These are phyloP conservation scores for Rheum nobile DNA, from an alignment of 148 eudicot species.

Conservation along the genomic window DNA sequence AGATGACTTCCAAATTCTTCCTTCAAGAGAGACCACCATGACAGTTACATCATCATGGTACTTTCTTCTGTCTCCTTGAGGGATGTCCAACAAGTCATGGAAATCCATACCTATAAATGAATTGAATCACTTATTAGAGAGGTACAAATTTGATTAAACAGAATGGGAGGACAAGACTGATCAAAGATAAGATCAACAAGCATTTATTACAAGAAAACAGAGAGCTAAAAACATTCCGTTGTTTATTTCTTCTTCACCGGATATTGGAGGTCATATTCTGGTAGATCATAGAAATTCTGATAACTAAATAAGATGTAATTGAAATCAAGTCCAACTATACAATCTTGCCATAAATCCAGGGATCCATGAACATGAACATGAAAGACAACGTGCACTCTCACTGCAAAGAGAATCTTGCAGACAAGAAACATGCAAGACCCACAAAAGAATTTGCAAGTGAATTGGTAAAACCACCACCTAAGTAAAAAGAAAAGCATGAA, in stretches of 20 bases:
- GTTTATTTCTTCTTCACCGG: not conserved
- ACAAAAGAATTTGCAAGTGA: no score
- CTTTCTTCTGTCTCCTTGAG: constrained; percentile 91
- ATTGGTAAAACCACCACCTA: not conserved
- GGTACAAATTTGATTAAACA: not conserved
- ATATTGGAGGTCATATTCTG: not conserved
- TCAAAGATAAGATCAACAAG: not conserved
- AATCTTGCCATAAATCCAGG: not conserved
- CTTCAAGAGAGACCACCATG: constrained; percentile 93
- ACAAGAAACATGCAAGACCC: not conserved
- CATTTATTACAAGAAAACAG: not conserved
- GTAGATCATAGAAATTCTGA: not conserved
- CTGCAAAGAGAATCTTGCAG: not conserved
- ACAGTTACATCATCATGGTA: constrained; percentile 97
- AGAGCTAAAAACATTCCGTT: not conserved
- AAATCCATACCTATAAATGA: constrained; percentile 69
- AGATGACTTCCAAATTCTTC: constrained; percentile 96
- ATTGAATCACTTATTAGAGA: not conserved
- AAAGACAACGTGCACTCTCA: not conserved
- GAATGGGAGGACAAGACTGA: not conserved
- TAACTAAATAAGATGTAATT: not conserved
- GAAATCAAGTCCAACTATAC: not conserved
- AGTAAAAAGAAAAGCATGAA: not conserved
- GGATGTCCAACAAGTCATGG: constrained; percentile 90
- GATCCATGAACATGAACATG: not conserved